These are phyloP conservation scores for Lactuca saligna DNA, from an alignment of 129 eudicot species.

Conservation along the genomic window DNA sequence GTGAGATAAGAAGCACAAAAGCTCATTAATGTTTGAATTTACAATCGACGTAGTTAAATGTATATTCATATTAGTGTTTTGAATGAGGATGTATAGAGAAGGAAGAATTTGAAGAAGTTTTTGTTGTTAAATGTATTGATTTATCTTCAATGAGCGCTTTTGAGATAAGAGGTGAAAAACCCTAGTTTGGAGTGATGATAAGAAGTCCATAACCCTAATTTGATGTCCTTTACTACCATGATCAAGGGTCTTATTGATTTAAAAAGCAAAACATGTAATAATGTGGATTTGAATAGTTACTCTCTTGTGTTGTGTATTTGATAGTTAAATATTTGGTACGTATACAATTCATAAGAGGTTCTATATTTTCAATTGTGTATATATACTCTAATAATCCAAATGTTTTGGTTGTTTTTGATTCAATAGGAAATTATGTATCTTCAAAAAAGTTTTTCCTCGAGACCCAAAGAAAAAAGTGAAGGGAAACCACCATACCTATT, in stretches of 20 bases:
- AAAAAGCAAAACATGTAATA: no score
- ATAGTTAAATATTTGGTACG: no score
- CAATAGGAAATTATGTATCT: slow-evolving; percentile 75
- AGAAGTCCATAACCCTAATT: no score
- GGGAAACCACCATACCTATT: slow-evolving; percentile 89
- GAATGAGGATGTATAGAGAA: background rate
- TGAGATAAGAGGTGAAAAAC: no score
- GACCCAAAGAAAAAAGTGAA: slow-evolving; percentile 95
- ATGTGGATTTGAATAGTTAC: no score
- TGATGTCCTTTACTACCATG: no score
- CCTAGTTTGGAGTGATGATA: no score
- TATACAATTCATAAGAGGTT: background rate
- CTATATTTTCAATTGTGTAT: no score
- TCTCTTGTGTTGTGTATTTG: no score
- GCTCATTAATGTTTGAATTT: background rate
- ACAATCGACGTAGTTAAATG: background rate
- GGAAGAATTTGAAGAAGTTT: background rate
- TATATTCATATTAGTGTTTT: background rate
- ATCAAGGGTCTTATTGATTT: no score
- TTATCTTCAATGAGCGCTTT: background rate
- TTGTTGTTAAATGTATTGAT: background rate
- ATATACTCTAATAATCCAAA: background rate
- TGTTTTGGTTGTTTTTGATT: slow-evolving; percentile 3
- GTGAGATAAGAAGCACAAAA: background rate
- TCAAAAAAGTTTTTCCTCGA: slow-evolving; percentile 79